These are phyloP conservation scores for Neohortaea acidophila DNA, from an alignment of 495 filamentous ascomycete genomes.

Conservation along the genomic window DNA sequence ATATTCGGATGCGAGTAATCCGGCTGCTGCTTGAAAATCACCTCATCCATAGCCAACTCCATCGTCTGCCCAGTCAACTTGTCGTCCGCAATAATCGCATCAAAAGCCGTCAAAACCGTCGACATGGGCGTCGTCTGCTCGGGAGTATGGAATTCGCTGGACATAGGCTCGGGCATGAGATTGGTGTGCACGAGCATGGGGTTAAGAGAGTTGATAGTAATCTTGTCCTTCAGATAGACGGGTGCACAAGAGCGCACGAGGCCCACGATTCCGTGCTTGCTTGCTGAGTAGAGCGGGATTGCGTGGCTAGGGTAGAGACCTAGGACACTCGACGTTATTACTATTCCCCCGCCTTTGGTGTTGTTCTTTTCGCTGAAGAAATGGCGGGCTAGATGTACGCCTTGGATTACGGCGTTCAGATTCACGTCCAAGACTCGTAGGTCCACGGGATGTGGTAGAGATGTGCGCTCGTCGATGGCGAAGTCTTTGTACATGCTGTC, in stretches of 20 bases:
- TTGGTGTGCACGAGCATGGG: slow-evolving; percentile 17
- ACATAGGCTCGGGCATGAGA: slow-evolving; percentile 7
- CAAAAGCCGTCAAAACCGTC: slow-evolving; percentile 14
- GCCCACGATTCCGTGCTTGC: slow-evolving; percentile 25
- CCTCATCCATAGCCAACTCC: slow-evolving; percentile 18
- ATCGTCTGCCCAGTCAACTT: slow-evolving; percentile 20
- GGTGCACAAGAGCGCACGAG: slow-evolving; percentile 23
- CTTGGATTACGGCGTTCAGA: slow-evolving; percentile 19
- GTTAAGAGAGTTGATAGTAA: slow-evolving; percentile 27
- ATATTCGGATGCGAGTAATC: slow-evolving; percentile 17
- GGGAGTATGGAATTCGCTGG: neutral
- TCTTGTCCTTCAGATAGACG: slow-evolving; percentile 19
- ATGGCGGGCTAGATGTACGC: slow-evolving; percentile 20
- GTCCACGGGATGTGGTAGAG: slow-evolving; percentile 17
- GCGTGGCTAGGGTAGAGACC: slow-evolving; percentile 17
- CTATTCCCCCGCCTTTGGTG: slow-evolving; percentile 8
- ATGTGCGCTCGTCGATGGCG: slow-evolving; percentile 10
- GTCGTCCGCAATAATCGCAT: slow-evolving; percentile 21
- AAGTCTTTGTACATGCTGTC: slow-evolving; percentile 19
- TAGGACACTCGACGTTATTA: slow-evolving; percentile 20
- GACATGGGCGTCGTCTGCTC: slow-evolving; percentile 6
- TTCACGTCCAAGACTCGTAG: slow-evolving; percentile 20
- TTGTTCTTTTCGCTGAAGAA: slow-evolving; percentile 15
- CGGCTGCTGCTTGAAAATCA: slow-evolving; percentile 20
- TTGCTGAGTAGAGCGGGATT: slow-evolving; percentile 24